Evolutionary conservation across 2,329 filamentous ascomycete species (phyloP), one percentile per base, ranked within the genome.

Genomic region (Aureobasidium pullulans): DNA sequence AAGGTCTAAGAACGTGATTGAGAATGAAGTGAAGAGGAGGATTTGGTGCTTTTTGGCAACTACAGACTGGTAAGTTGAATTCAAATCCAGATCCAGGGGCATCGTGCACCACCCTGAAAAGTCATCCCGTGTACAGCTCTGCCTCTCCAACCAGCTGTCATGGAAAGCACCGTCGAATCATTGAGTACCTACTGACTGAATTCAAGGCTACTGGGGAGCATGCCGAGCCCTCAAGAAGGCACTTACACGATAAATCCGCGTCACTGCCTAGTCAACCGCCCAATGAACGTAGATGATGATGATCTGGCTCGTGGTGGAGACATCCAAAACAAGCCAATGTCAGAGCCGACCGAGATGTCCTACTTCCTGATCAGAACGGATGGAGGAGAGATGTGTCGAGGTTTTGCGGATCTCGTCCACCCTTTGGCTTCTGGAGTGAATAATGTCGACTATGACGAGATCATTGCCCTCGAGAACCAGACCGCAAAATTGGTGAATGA

Each of bases 321-420:
- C 8, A 63, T 65, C 3, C 64, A 67, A 6, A 63, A 67, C 5
- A 61, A 63, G 16, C 70, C 75, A 1, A 53, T 70, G 0, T 67
- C 68, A 2, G 67, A 71, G 13, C 75, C 76, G 8, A 79, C 77
- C 0, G 65, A 67, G 11, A 78, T 77, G 73, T 75, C 75, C 6
- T 80, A 77, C 60, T 74, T 72, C 28, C 65, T 78, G 5, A 68
- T 74, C 36, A 72, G 77, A 0, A 67, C 77, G n/a, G 71, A 70
- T 31, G 64, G 79, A 9, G 72, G 72, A 13, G 67, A 71, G 36
- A 64, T 75, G 4, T 76, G 73, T 46, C 72, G 76, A 3, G 66
- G 70, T 7, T 70, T 78, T 2, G 67, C 75, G 2, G 77, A 80
- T 50, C 16, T 60, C 13, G 29, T 64, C 2, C 46, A 50, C 11